These are phyloP conservation scores for Castanea mollissima DNA, from an alignment of 306 rosid species.

Conservation along the genomic window DNA sequence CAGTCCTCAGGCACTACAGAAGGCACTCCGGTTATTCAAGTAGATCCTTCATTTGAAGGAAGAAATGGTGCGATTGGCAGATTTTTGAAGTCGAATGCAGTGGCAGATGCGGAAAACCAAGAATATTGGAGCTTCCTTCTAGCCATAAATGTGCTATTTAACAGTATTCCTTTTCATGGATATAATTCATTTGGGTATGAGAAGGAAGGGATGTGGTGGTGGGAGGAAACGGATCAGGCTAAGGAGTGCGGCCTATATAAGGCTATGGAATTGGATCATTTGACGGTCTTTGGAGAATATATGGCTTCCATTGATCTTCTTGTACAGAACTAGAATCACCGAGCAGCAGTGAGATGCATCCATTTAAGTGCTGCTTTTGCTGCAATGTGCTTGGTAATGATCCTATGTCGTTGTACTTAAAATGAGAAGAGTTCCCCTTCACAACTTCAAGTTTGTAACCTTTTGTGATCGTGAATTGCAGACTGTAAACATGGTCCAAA, in stretches of 20 bases:
- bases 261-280: constrained; percentile 19
- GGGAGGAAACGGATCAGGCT: neutral
- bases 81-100: neutral
- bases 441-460: constrained; percentile 35
- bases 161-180: neutral
- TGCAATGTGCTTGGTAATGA: constrained; percentile 14
- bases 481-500: constrained; percentile 17
- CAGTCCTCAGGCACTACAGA: too few relatives aligned
- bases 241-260: neutral
- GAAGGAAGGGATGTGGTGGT: neutral
- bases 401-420: constrained; percentile 18
- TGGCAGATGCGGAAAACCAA: neutral
- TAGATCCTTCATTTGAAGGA: neutral
- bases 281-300: constrained; percentile 13
- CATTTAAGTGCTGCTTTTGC: neutral
- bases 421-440: constrained; percentile 50
- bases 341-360: neutral
- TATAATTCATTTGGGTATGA: neutral
- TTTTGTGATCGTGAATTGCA: neutral
- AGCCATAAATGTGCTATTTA: constrained; percentile 8
- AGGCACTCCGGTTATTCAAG: too few relatives aligned
- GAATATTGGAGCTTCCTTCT: constrained; percentile 1
- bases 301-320: constrained; percentile 28
- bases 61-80: neutral
- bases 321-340: constrained; percentile 26